These are phyloP conservation scores for Trichophyton rubrum DNA, from an alignment of 2,329 filamentous ascomycete genomes.

Conservation along the genomic window DNA sequence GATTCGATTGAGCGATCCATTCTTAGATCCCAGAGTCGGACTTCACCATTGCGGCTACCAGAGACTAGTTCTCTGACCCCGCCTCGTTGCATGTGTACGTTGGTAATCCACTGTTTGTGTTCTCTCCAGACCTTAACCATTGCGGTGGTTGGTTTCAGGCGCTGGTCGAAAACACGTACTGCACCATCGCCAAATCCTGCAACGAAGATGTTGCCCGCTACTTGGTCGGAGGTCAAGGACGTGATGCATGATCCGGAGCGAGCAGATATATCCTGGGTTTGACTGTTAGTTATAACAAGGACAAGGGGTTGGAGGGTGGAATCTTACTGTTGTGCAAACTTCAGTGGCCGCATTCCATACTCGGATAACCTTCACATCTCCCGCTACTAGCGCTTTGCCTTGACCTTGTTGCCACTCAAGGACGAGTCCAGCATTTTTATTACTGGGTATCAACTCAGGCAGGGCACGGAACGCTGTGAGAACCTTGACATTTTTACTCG, in stretches of 20 bases:
- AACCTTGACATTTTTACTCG: conserved; percentile 61
- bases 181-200: conserved; percentile 94
- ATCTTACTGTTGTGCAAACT: conserved; percentile 62
- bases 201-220: conserved; percentile 91
- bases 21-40: conserved; percentile 91
- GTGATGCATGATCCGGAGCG: conserved; percentile 93
- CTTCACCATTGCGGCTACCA: conserved; percentile 81
- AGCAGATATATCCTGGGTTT: conserved; percentile 65
- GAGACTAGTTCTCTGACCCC: conserved; percentile 83
- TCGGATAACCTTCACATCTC: conserved; percentile 86
- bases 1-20: conserved; percentile 65
- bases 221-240: conserved; percentile 90
- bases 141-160: conserved; percentile 66
- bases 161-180: conserved; percentile 85
- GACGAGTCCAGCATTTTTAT: conserved; percentile 86
- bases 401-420: conserved; percentile 99
- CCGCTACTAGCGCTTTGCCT: conserved; percentile 85
- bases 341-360: conserved; percentile 95
- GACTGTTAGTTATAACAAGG: conserved; percentile 5
- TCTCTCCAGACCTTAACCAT: conserved; percentile 98
- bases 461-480: conserved; percentile 85
- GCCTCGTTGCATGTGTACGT: conserved; percentile 91
- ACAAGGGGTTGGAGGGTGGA: not conserved
- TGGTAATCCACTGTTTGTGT: conserved; percentile 89
- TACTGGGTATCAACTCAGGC: conserved; percentile 86